A percentile compares a stretch with the other conserved stretches of the same genome.
phyloP scores from a whole-genome alignment of 2,329 filamentous ascomycete species.

The Aspergillus udagawae region DNA sequence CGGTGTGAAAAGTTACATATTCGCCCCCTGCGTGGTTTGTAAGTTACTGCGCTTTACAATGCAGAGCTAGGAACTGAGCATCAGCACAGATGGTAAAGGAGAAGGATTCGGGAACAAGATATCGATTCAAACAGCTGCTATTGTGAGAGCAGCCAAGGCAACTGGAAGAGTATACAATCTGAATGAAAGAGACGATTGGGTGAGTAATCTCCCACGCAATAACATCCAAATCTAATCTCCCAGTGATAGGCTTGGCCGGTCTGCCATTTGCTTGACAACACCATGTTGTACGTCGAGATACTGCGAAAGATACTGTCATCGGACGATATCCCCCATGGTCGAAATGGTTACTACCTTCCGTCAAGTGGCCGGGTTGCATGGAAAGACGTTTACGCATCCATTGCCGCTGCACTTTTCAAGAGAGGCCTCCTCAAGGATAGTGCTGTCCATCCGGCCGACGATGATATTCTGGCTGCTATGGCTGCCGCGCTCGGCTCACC shows the following conservation, averaged over 20 bases:
- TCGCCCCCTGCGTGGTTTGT: slow-evolving; percentile 51
- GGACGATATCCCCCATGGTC: slow-evolving; percentile 36
- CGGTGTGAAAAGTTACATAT: slow-evolving; percentile 51
- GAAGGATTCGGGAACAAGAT: slow-evolving; percentile 50
- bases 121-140: slow-evolving; percentile 50
- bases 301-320: slow-evolving; percentile 43
- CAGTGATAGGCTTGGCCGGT: slow-evolving; percentile 48
- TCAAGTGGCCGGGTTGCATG: slow-evolving; percentile 48
- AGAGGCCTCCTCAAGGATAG: slow-evolving; percentile 38
- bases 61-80: too few relatives aligned
- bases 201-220: background rate
- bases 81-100: slow-evolving; percentile 37
- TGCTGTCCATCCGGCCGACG: slow-evolving; percentile 34
- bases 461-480: slow-evolving; percentile 39
- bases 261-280: slow-evolving; percentile 49
- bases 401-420: slow-evolving; percentile 42
- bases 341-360: slow-evolving; percentile 50
- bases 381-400: slow-evolving; percentile 48
- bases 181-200: background rate
- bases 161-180: slow-evolving; percentile 38
- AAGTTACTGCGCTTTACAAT: too few relatives aligned
- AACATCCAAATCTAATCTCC: too few relatives aligned
- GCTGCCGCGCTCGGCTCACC: slow-evolving; percentile 35
- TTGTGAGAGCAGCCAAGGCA: slow-evolving; percentile 45
- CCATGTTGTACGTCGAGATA: slow-evolving; percentile 44